These are phyloP conservation scores for Mucor lusitanicus DNA, from an alignment of 371 early-diverging fungal genomes.

Conservation along the genomic window DNA sequence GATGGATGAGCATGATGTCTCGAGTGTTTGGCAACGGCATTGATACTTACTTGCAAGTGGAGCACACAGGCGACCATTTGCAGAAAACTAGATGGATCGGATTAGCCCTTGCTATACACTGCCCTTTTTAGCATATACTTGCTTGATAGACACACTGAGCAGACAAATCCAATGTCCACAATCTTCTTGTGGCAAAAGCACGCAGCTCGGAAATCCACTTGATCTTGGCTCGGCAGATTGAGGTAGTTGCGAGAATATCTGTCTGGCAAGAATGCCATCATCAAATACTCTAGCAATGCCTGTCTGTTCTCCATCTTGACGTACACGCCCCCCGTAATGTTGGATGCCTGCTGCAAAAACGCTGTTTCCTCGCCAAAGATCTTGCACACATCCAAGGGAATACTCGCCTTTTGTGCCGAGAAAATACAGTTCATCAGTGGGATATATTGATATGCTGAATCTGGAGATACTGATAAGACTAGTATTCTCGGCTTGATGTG, in stretches of 20 bases:
- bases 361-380: constrained; percentile 77
- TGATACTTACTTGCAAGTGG: constrained; percentile 71
- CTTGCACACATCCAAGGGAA: constrained; percentile 90
- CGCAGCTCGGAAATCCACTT: constrained; percentile 93
- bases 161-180: constrained; percentile 92
- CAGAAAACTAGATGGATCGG: constrained; percentile 63
- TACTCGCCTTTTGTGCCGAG: constrained; percentile 88
- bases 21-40: not conserved
- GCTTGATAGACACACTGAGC: constrained; percentile 97
- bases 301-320: constrained; percentile 64
- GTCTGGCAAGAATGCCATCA: constrained; percentile 90
- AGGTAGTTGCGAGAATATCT: constrained; percentile 70
- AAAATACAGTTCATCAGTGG: constrained; percentile 96
- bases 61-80: constrained; percentile 70
- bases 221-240: constrained; percentile 73
- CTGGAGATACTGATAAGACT: constrained; percentile 84
- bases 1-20: not conserved
- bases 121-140: constrained; percentile 21
- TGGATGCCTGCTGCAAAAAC: constrained; percentile 92
- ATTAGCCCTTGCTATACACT: not conserved
- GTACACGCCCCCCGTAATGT: constrained; percentile 89
- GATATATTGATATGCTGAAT: constrained; percentile 88
- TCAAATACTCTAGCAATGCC: constrained; percentile 78
- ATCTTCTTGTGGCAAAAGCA: constrained; percentile 96
- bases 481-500: constrained; percentile 83